Evolutionary conservation across 2,329 filamentous ascomycete species (phyloP), one percentile per base, ranked within the genome.

Genomic region (Tolypocladium inflatum): DNA sequence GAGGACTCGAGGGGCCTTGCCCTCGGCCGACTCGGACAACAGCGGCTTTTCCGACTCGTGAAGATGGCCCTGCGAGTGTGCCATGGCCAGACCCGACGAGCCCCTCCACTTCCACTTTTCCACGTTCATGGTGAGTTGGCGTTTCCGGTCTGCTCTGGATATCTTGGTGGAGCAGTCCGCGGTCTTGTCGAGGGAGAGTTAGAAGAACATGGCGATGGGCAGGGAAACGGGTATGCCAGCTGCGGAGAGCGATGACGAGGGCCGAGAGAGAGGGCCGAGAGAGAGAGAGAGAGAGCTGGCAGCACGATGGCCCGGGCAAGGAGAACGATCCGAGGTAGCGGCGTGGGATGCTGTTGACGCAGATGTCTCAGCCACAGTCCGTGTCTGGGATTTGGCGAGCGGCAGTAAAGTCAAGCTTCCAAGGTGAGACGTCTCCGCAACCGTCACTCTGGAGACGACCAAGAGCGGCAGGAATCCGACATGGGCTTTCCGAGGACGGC

Each of bases 81-180:
- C 62, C 30, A 65, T 64, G 54, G 65, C 64, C 23, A 71, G 62
- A 53, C 61, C 66, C 8, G 69, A 66, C 35, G 71, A 65, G 57
- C 71, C 67, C 63, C 62, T 70, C 61, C 70, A 67, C 63, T 67
- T 74, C 70, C 71, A 72, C 55, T 66, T 68, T 30, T 73, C 71
- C 56, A 66, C 60, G 54, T 63, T 69, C 68, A 72, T 74, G 43
- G 42, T 62, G 56, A 56, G 59, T 57, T 41, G 45, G 48, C 35
- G 17, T 37, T 45, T 41, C 48, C 23, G 43, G 54, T 21, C 57
- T 23, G 55, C 50, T 41, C 11, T 42, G 11, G 21, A 30, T 37
- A 26, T 55, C 42, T 55, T 41, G 43, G 43, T 35, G 50, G 30
- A 55, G 26, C 50, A 43, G 55, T 19, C 21, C 26, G 35, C 23